A percentile compares a stretch with the other conserved stretches of the same genome.
Conservation (phyloP, 768 basidiomycete genomes). For the Leccinellum rugosiceps region DNA sequence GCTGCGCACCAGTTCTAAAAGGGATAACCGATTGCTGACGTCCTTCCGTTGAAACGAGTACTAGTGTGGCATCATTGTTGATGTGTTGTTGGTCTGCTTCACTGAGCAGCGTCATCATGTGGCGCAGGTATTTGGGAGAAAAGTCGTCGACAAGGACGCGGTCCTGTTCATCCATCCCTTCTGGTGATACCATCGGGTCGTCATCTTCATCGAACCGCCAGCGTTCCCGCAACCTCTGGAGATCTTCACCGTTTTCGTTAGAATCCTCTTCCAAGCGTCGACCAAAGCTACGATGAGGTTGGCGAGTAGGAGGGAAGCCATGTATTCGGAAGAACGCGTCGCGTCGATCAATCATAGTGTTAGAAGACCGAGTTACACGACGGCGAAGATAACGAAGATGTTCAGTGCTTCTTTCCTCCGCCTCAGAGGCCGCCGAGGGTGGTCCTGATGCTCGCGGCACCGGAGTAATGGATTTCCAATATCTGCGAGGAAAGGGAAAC, state of each 20-base stretch:
- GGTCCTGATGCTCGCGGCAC: slow-evolving; percentile 33
- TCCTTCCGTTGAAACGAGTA: slow-evolving; percentile 44
- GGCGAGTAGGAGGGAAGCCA: slow-evolving; percentile 17
- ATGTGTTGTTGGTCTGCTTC: slow-evolving; percentile 53
- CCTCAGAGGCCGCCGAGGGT: slow-evolving; percentile 22
- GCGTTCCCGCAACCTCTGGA: slow-evolving; percentile 45
- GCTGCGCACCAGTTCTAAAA: slow-evolving; percentile 38
- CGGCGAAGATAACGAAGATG: slow-evolving; percentile 49
- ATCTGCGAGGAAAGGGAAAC: slow-evolving; percentile 53
- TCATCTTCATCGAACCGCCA: slow-evolving; percentile 75
- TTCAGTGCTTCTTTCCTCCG: slow-evolving; percentile 22
- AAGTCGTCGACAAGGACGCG: slow-evolving; percentile 72
- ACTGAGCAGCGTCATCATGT: slow-evolving; percentile 52
- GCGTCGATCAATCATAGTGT: slow-evolving; percentile 72
- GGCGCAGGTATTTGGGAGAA: slow-evolving; percentile 54
- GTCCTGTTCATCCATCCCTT: slow-evolving; percentile 66
- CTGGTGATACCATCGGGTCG: slow-evolving; percentile 48
- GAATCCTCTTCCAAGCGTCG: slow-evolving; percentile 26
- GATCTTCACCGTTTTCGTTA: slow-evolving; percentile 38
- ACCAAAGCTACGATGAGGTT: slow-evolving; percentile 13
- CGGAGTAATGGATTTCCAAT: slow-evolving; percentile 62
- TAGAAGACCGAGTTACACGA: slow-evolving; percentile 81
- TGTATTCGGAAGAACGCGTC: slow-evolving; percentile 28
- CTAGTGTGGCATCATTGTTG: slow-evolving; percentile 49
- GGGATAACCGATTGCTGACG: slow-evolving; percentile 49